Base-by-base conservation (phyloP, 371 early-diverging fungal species). In the Rhizomucor pusillus region DNA sequence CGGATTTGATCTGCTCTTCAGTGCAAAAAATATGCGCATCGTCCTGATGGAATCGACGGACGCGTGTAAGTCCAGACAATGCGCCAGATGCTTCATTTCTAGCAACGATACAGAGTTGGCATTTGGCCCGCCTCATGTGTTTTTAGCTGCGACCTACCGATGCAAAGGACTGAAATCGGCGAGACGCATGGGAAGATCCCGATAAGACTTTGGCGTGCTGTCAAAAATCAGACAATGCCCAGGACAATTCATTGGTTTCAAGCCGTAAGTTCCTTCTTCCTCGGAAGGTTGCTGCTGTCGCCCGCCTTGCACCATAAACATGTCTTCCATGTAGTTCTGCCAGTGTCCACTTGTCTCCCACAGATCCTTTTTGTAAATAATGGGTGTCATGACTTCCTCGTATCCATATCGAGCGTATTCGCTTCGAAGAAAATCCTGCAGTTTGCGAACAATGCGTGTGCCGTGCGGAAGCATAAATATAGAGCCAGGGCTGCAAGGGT, bases 181-280 rank as follows among this genome's bases (percentile, higher is more conserved):
- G 34, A 91, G 68, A 22, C 97, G 85, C 20, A 96, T 75, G 5
- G 99, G 99, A 47, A 98, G 71, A 60, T 98, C 96, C 51, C 91
- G 83, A 62, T 94, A 98, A 0, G 95, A 94, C 18, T 89, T 82
- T 13, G 84, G 86, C 5, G 84, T 79, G 67, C 86, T 85, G 55
- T 85, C 87, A 69, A 93, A 98, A 49, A 98, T 82, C 50, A 98
- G 60, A 69, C 97, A 97, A 62, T 98, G 99, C 7, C 95, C 97
- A 33, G 99, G 99, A 56, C 99, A 98, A 66, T 98, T 98, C 99
- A 98, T 98, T 10, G 99, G 97, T 63, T 98, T 98, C 36, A 98
- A 75, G 5, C 92, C 97, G 62, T 83, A 86, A 43, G 90, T 84
- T 34, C 79, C 79, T 23, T 72, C 65, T 1, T 61, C 77, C 47